Base-by-base conservation (phyloP, 2,329 filamentous ascomycete genomes). In the Neopestalotiopsis sp. region DNA sequence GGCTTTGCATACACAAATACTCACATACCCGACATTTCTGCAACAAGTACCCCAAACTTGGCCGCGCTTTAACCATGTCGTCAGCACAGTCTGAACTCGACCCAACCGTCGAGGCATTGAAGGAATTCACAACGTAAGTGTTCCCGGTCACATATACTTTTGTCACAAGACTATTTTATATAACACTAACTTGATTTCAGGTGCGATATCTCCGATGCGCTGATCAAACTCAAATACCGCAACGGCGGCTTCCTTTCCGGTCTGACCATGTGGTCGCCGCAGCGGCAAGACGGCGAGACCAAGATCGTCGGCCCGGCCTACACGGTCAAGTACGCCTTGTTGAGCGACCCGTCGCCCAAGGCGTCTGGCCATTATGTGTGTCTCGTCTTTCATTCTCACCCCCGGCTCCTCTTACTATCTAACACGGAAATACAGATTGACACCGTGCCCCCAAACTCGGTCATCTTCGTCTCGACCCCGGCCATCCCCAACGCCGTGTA, bases 281-380 rank as follows among this genome's bases (percentile, higher is more conserved):
- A 81, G 64, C 82, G 83, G 53, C 85, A 87, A 77, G 80, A 81
- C 24, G 86, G 85, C 5, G 71, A 78, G 12, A 86, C 86, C 56
- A 88, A 86, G 75, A 85, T 89, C 67, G 79, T 86, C 24, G 87
- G 87, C 4, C 86, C 84, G 12, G 87, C 85, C 5, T 87, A 86
- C 71, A 88, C 86, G 0, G 86, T 89, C 65, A 80, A 84, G 71
- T 88, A 87, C 71, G 85, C 82, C 14, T 79, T 80, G 4, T 79
- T 84, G 61, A 79, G 81, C 61, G 83, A 87, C 70, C 81, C 83
- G 10, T 78, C 80, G 5, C 82, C 85, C 0, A 86, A 84, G 72
- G 76, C 80, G 28, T 73, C 79, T 12, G 80, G 77, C 0, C 85
- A 87, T 69, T 88, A 87, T 66, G 85, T 86, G 74, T 56, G 79